A percentile compares a stretch with the other conserved stretches of the same genome.
These are phyloP conservation scores for Apiospora koreana DNA, from an alignment of 2,329 filamentous ascomycete genomes.

Conservation along the genomic window DNA sequence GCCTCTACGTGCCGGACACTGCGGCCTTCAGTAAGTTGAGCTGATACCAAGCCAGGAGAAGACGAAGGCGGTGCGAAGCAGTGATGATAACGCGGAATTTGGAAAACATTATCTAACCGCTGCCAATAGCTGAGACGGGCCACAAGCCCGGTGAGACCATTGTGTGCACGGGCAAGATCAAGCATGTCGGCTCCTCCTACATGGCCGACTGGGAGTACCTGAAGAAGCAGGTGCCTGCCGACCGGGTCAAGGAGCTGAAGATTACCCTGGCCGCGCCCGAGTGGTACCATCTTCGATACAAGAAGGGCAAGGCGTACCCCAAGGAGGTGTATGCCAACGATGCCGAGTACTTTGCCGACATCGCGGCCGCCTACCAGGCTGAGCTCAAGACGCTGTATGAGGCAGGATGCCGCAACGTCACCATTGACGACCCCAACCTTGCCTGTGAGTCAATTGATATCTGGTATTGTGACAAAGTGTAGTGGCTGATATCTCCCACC, in stretches of 20 bases:
- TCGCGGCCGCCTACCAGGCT: constrained; percentile 58
- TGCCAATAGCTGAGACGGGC: constrained; percentile 39
- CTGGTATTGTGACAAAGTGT: not conserved
- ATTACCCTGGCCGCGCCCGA: constrained; percentile 55
- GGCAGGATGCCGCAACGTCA: constrained; percentile 63
- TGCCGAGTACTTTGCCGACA: constrained; percentile 64
- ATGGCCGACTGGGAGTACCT: constrained; percentile 44
- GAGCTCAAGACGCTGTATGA: constrained; percentile 64
- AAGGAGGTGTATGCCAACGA: constrained; percentile 58
- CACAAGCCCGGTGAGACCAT: constrained; percentile 49
- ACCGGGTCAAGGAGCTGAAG: constrained; percentile 59
- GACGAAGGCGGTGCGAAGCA: too few species aligned
- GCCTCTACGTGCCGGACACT: constrained; percentile 53
- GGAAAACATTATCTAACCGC: not conserved
- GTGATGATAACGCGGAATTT: not conserved
- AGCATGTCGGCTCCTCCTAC: constrained; percentile 45
- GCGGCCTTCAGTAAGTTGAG: constrained; percentile 40
- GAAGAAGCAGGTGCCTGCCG: constrained; percentile 52
- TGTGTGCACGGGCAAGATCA: constrained; percentile 48
- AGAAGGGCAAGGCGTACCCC: constrained; percentile 57
- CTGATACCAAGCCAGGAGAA: not conserved
- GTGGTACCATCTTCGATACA: constrained; percentile 58
- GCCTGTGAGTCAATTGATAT: constrained; percentile 53
- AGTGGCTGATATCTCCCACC: not conserved
- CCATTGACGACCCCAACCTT: constrained; percentile 67